Evolutionary conservation across 768 basidiomycete species (phyloP).

Genomic region (Royoungia palumana): DNA sequence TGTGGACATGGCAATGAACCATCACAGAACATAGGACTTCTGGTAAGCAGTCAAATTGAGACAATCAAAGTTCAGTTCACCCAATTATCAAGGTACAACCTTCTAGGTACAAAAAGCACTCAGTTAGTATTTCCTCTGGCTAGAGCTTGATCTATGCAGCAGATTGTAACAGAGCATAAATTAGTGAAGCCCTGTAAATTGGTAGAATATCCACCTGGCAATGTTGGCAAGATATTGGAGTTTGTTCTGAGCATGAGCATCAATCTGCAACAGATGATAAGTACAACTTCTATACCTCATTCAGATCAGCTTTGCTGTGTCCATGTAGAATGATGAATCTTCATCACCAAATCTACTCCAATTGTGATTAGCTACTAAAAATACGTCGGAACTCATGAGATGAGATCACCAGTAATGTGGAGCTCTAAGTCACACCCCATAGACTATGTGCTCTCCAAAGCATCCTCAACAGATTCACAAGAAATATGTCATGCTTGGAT

Average conservation of each 20-base stretch:
- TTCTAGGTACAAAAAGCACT: neutral
- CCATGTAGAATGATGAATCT: constrained; percentile 24
- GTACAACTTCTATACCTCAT: constrained; percentile 48
- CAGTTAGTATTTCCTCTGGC: no score
- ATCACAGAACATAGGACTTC: no score
- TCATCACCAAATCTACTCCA: constrained; percentile 91
- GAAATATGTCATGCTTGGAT: constrained; percentile 69
- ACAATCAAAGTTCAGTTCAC: no score
- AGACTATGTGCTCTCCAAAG: constrained; percentile 60
- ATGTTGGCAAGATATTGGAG: constrained; percentile 80
- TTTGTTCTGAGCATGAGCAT: constrained; percentile 43
- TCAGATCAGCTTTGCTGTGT: constrained; percentile 9
- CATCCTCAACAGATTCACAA: constrained; percentile 62
- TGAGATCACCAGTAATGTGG: constrained; percentile 64
- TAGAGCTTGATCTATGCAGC: neutral
- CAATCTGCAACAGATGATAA: neutral
- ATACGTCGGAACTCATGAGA: neutral
- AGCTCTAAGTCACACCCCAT: constrained; percentile 75
- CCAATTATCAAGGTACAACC: no score
- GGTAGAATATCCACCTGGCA: constrained; percentile 78
- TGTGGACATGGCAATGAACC: no score
- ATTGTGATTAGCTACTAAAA: constrained; percentile 53
- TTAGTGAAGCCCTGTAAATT: constrained; percentile 85
- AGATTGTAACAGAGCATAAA: neutral
- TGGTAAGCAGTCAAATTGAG: no score